A percentile compares a stretch with the other conserved stretches of the same genome.
phyloP scores from a whole-genome alignment of 1,284 basidiomycete species.

The Marasmius tenuissimus region DNA sequence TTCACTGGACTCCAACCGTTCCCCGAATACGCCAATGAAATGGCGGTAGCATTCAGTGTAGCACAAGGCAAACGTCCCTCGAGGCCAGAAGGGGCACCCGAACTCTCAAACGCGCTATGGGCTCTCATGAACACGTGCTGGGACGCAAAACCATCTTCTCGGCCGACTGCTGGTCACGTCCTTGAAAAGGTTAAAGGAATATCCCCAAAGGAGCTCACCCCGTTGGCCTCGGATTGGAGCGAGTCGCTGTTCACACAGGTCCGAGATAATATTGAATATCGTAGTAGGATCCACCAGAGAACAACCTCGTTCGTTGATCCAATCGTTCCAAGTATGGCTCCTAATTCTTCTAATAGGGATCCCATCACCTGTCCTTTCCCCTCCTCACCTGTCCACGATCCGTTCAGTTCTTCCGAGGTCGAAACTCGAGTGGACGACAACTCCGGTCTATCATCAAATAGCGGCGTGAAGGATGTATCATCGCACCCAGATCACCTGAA shows the following conservation, averaged over 20 bases:
- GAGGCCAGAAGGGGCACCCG: not conserved
- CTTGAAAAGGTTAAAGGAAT: not conserved
- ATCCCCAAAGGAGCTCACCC: not conserved
- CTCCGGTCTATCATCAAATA: too few species aligned
- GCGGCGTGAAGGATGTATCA: too few species aligned
- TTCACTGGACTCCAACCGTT: not conserved
- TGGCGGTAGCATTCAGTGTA: not conserved
- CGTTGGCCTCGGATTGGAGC: not conserved
- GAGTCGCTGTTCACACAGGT: not conserved
- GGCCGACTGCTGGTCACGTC: not conserved
- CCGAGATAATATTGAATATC: not conserved
- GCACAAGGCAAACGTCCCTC: not conserved
- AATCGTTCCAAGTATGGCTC: too few species aligned
- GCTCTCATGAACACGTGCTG: not conserved
- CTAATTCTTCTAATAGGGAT: too few species aligned
- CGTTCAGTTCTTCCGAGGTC: too few species aligned
- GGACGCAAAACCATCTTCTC: not conserved
- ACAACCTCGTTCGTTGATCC: too few species aligned
- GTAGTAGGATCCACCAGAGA: too few species aligned
- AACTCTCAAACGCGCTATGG: not conserved
- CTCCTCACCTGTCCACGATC: too few species aligned
- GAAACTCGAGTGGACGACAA: too few species aligned
- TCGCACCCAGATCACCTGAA: too few species aligned
- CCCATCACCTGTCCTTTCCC: too few species aligned
- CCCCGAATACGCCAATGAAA: not conserved